phyloP scores from a whole-genome alignment of 176 grass and related monocot species.

The Eragrostis curvula region DNA sequence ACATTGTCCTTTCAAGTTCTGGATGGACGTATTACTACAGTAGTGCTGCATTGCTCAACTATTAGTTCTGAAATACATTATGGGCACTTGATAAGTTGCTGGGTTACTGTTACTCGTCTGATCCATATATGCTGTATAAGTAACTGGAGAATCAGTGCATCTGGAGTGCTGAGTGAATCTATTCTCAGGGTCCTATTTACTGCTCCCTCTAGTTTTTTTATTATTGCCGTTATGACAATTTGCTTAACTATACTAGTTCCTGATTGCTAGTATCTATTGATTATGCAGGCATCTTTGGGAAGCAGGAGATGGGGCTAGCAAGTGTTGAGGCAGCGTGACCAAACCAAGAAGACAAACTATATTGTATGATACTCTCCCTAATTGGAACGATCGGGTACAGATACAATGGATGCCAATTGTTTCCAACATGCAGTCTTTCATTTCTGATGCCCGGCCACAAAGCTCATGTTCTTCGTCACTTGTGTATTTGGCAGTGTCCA shows the following conservation, averaged over 20 bases:
- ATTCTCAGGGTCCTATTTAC: slow-evolving; percentile 18
- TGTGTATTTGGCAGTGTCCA: slow-evolving; percentile 45
- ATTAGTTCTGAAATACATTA: slow-evolving; percentile 1
- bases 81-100: slow-evolving; percentile 1
- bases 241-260: neutral
- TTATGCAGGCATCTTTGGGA: slow-evolving; percentile 44
- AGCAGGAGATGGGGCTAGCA: slow-evolving; percentile 45
- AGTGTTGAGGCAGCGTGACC: slow-evolving; percentile 26
- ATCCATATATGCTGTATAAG: neutral
- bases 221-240: neutral
- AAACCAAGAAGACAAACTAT: slow-evolving; percentile 32
- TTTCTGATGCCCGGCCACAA: neutral
- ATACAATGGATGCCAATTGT: slow-evolving; percentile 27
- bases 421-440: slow-evolving; percentile 25
- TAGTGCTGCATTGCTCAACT: neutral
- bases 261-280: slow-evolving; percentile 4
- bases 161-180: slow-evolving; percentile 23
- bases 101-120: neutral
- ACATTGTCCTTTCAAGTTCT: neutral
- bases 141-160: slow-evolving; percentile 25
- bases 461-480: slow-evolving; percentile 29
- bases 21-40: neutral
- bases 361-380: slow-evolving; percentile 24
- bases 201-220: neutral
- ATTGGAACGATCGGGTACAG: slow-evolving; percentile 21